Evolutionary conservation across 345 rosid species (phyloP).

Genomic region (Boechera divaricarpa): DNA sequence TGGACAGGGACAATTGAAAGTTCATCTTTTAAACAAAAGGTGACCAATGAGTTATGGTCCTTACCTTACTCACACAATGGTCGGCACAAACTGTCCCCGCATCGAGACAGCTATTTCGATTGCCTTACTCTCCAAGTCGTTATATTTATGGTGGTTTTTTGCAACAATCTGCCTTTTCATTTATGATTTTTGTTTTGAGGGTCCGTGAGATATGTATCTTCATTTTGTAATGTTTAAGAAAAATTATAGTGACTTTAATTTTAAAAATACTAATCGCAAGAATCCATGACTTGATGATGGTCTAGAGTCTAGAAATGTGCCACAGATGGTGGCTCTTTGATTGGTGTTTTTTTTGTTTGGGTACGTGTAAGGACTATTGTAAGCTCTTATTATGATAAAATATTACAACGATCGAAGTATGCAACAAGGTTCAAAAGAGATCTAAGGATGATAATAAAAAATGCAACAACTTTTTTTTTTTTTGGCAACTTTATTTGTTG

Average conservation of each 20-base stretch:
- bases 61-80: conserved; percentile 32
- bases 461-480: background rate
- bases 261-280: background rate
- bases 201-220: conserved; percentile 10
- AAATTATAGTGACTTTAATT: background rate
- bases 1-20: conserved; percentile 35
- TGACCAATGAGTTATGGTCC: conserved; percentile 37
- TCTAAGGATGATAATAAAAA: background rate
- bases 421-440: too few species aligned
- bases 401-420: background rate
- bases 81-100: conserved; percentile 46
- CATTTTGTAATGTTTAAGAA: background rate
- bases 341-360: background rate
- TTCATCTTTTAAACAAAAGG: conserved; percentile 17
- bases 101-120: conserved; percentile 24
- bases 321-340: background rate
- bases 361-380: background rate
- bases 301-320: background rate
- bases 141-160: background rate
- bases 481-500: too few species aligned
- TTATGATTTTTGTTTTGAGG: conserved; percentile 37
- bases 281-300: conserved; percentile 8
- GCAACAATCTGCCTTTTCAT: conserved; percentile 33
- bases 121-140: conserved; percentile 39
- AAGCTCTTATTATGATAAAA: background rate